These are phyloP conservation scores for Penicillium lagena DNA, from an alignment of 495 filamentous ascomycete genomes.

Conservation along the genomic window DNA sequence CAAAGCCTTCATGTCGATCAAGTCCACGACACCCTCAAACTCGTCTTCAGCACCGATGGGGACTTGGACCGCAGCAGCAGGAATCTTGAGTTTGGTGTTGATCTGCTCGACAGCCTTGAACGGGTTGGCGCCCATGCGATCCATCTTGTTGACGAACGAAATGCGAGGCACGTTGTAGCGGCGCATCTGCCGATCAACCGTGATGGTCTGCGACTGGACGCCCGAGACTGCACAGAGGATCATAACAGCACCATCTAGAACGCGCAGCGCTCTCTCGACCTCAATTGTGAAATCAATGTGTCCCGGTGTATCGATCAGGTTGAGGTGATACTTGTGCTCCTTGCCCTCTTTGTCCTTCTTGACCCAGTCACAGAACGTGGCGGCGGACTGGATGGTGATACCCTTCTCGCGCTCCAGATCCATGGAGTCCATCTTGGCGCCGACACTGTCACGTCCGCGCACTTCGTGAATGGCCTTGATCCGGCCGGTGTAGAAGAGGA, in stretches of 20 bases:
- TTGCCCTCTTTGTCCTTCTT: slow-evolving; percentile 67
- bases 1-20: slow-evolving; percentile 87
- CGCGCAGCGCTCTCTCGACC: slow-evolving; percentile 91
- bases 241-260: slow-evolving; percentile 97
- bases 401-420: slow-evolving; percentile 96
- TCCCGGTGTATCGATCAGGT: slow-evolving; percentile 97
- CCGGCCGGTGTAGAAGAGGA: slow-evolving; percentile 97
- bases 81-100: slow-evolving; percentile 86
- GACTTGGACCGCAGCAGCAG: slow-evolving; percentile 90
- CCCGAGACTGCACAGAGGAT: slow-evolving; percentile 96
- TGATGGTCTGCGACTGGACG: slow-evolving; percentile 97
- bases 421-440: slow-evolving; percentile 99
- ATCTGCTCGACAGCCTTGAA: slow-evolving; percentile 98
- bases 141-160: slow-evolving; percentile 99
- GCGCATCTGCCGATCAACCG: slow-evolving; percentile 97
- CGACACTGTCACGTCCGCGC: slow-evolving; percentile 87
- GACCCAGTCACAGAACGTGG: slow-evolving; percentile 96
- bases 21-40: slow-evolving; percentile 90
- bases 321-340: slow-evolving; percentile 92
- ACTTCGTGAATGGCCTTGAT: slow-evolving; percentile 98
- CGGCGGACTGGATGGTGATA: slow-evolving; percentile 97
- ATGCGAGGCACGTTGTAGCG: slow-evolving; percentile 94
- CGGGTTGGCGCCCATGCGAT: slow-evolving; percentile 96
- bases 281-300: slow-evolving; percentile 99
- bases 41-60: slow-evolving; percentile 91